Evolutionary conservation across 768 basidiomycete species (phyloP), one percentile per base, ranked within the genome.

Genomic region (Suillus subalutaceus): DNA sequence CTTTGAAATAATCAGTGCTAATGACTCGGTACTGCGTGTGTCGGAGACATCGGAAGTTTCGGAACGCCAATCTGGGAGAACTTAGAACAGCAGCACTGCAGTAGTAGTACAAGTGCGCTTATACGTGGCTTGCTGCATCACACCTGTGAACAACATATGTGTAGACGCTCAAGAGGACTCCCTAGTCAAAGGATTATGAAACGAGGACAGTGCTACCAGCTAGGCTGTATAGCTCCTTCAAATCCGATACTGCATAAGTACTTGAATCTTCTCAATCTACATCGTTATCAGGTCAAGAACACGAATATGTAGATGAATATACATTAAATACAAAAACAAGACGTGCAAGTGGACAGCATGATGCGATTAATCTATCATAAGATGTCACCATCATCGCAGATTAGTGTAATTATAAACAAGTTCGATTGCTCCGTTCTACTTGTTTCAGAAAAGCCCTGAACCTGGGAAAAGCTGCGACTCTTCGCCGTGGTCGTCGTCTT

Each of bases 381-480:
- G 65, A 53, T 7, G 53, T 35, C 40, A 38, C 20, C 59, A 35
- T 62, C 50, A 61, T 56, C 44, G 44, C 62, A 60, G 48, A 50
- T 53, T 53, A 53, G 48, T 48, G n/a, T 57, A 41, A 53, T 56
- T 43, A 38, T 30, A 63, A 38, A 38, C 50, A 44, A 52, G 48
- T 32, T 40, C 43, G 15, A 30, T 18, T 64, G 41, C 30, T 6
- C 30, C 30, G 12, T 52, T 41, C 44, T 59, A 37, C 44, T 26
- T 37, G 37, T 48, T 26, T 79, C 69, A 82, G 67, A 80, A 83
- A 57, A 82, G 63, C 50, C 79, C 82, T 32, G 81, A 82, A 37
- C 81, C 81, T 30, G 81, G 81, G 75, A 82, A 81, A 63, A 83
- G 52, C 67, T 74, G 81, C 16, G 78, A 79, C 52, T 74, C 77